Evolutionary conservation across 208 protist genomes (phyloP).

Genomic region (Jaenimonas drosophilae): DNA sequence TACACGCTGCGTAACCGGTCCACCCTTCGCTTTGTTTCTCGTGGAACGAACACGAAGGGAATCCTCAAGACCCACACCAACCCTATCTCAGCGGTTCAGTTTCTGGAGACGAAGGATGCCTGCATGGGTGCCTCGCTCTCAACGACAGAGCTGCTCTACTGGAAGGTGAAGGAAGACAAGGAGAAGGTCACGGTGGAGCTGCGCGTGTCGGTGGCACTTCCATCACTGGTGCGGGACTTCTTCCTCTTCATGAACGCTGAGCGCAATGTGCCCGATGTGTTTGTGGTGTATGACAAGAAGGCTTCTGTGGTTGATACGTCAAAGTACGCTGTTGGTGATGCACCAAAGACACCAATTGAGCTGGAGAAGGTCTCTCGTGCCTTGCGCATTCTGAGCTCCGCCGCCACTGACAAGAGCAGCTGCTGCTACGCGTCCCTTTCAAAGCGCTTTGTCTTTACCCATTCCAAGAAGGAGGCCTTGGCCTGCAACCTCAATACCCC

Average conservation of each 20-base stretch:
- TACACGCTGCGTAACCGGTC: slow-evolving; percentile 71
- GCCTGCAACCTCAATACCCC: too few relatives aligned
- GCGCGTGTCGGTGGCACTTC: slow-evolving; percentile 68
- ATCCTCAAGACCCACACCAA: slow-evolving; percentile 37
- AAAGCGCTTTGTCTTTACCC: too few relatives aligned
- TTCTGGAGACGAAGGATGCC: too few relatives aligned
- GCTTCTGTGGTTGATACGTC: slow-evolving; percentile 67
- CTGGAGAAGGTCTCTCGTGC: too few relatives aligned
- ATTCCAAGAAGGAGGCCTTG: too few relatives aligned
- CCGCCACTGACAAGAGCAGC: too few relatives aligned
- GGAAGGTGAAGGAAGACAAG: slow-evolving; percentile 48
- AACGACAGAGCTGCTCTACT: slow-evolving; percentile 63
- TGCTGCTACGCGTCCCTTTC: too few relatives aligned
- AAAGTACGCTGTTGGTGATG: slow-evolving; percentile 42
- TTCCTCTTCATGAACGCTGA: slow-evolving; percentile 78
- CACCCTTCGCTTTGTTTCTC: slow-evolving; percentile 53
- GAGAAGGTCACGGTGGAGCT: slow-evolving; percentile 46
- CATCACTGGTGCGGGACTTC: slow-evolving; percentile 56
- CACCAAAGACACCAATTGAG: too few relatives aligned
- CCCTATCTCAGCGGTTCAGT: slow-evolving; percentile 47
- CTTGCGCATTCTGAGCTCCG: too few relatives aligned
- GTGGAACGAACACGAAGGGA: slow-evolving; percentile 46
- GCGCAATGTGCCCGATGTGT: slow-evolving; percentile 45
- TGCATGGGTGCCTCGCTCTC: slow-evolving; percentile 58
- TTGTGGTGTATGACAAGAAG: slow-evolving; percentile 62